Evolutionary conservation across 2,329 filamentous ascomycete genomes (phyloP).

Genomic region (Karstenula rhodostoma): DNA sequence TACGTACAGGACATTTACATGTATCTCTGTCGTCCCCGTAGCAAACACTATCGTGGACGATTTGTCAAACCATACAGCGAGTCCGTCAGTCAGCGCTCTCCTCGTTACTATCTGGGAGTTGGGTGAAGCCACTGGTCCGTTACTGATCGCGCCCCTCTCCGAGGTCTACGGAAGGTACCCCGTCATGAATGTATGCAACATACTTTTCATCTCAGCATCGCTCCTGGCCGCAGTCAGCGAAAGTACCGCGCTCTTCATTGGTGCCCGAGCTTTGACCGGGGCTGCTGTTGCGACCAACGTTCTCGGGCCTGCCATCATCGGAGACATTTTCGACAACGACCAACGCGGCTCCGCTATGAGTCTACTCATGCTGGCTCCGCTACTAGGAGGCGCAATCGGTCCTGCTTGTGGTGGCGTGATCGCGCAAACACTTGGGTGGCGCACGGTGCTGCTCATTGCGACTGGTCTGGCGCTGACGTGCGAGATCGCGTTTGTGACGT

Average conservation of each 20-base stretch:
- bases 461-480: constrained; percentile 58
- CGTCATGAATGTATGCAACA: constrained; percentile 49
- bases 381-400: constrained; percentile 65
- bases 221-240: constrained; percentile 50
- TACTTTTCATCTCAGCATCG: constrained; percentile 56
- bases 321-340: constrained; percentile 68
- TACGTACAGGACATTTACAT: constrained; percentile 45
- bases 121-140: constrained; percentile 45
- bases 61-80: constrained; percentile 34
- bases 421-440: constrained; percentile 64
- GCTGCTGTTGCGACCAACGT: constrained; percentile 60
- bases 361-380: constrained; percentile 63
- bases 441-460: constrained; percentile 61
- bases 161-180: constrained; percentile 44
- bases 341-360: constrained; percentile 67
- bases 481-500: constrained; percentile 61
- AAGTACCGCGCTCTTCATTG: constrained; percentile 51
- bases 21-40: constrained; percentile 48
- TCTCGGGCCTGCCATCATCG: constrained; percentile 69
- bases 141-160: constrained; percentile 46
- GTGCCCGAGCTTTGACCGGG: constrained; percentile 55
- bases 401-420: constrained; percentile 65
- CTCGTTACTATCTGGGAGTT: constrained; percentile 49
- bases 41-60: constrained; percentile 43
- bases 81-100: constrained; percentile 37